These are phyloP conservation scores for Austroboletus niveus DNA, from an alignment of 1,284 basidiomycete genomes.

Conservation along the genomic window DNA sequence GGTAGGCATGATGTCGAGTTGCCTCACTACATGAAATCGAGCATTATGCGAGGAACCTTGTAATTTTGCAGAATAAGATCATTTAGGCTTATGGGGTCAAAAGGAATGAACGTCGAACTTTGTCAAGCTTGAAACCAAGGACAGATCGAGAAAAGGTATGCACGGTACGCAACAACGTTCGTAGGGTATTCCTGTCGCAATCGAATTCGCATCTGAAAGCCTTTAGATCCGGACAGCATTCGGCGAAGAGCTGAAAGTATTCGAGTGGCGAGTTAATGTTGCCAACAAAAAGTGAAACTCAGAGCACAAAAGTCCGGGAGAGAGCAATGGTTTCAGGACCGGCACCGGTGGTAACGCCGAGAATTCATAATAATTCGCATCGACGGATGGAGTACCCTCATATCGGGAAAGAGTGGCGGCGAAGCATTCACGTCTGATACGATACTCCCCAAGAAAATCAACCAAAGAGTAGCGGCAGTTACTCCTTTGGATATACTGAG, in stretches of 20 bases:
- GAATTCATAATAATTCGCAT: too few relatives aligned
- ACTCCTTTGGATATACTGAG: not conserved
- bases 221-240: not conserved
- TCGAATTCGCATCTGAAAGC: not conserved
- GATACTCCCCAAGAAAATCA: too few relatives aligned
- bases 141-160: not conserved
- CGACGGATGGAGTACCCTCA: not conserved
- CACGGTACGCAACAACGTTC: not conserved
- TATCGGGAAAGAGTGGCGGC: not conserved
- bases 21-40: not conserved
- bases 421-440: too few relatives aligned
- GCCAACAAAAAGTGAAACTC: not conserved
- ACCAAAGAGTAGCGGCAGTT: too few relatives aligned
- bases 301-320: not conserved
- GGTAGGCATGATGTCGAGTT: not conserved
- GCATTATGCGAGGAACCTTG: not conserved
- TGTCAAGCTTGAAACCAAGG: not conserved
- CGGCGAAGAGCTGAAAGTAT: not conserved
- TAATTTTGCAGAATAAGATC: not conserved
- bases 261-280: not conserved
- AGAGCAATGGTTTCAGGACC: not conserved
- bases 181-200: fast-evolving
- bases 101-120: not conserved
- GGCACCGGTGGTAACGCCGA: too few relatives aligned
- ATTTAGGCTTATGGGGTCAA: not conserved